Evolutionary conservation across 2,329 filamentous ascomycete genomes (phyloP).

Genomic region (Xylaria sp.): DNA sequence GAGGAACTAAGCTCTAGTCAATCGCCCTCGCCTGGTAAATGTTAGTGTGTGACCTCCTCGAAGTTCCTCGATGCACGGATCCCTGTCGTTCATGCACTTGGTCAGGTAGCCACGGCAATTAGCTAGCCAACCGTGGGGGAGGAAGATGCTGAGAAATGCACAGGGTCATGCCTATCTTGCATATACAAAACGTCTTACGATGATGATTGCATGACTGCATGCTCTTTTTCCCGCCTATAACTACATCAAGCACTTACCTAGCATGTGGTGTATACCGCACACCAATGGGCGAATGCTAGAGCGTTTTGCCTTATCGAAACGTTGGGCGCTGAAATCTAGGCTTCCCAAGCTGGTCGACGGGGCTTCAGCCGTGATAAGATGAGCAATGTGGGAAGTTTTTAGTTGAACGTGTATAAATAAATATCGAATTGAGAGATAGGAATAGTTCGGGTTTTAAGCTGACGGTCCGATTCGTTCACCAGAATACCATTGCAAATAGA

Average conservation of each 20-base stretch:
- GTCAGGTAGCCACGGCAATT: slow-evolving; percentile 23
- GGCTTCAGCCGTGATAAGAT: slow-evolving; percentile 27
- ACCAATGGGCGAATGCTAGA: slow-evolving; percentile 1
- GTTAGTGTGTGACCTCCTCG: slow-evolving; percentile 27
- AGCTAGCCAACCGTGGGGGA: slow-evolving; percentile 23
- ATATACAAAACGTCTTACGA: slow-evolving; percentile 5
- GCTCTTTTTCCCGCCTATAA: background rate
- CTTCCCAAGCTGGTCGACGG: slow-evolving; percentile 20
- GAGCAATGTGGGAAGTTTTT: slow-evolving; percentile 16
- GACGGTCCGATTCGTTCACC: slow-evolving; percentile 44
- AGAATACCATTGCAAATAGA: slow-evolving; percentile 47
- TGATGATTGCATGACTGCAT: slow-evolving; percentile 8
- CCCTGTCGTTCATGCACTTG: slow-evolving; percentile 23
- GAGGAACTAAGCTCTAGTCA: no score
- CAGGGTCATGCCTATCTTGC: slow-evolving; percentile 9
- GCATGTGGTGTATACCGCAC: background rate
- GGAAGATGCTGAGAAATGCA: slow-evolving; percentile 14
- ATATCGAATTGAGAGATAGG: slow-evolving; percentile 42
- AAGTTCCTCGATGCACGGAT: background rate
- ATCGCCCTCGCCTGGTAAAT: slow-evolving; percentile 8
- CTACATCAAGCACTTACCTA: background rate
- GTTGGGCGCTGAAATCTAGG: slow-evolving; percentile 26
- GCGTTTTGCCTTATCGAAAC: slow-evolving; percentile 1
- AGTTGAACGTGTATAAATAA: slow-evolving; percentile 16
- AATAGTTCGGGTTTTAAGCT: slow-evolving; percentile 42